phyloP scores from a whole-genome alignment of 495 filamentous ascomycete species.

The Antarctomyces pellizariae region DNA sequence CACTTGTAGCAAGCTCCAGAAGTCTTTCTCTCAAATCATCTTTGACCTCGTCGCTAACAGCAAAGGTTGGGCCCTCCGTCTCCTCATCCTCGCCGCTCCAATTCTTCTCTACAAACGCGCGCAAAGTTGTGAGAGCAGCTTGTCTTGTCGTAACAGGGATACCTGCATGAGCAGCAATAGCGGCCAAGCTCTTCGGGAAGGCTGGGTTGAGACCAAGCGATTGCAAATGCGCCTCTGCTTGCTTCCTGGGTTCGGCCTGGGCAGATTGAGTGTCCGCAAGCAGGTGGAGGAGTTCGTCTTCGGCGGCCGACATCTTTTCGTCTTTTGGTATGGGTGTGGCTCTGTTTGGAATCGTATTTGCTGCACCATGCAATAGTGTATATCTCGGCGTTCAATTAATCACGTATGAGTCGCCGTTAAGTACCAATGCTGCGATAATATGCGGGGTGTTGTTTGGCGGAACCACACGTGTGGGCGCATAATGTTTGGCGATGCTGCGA shows the following conservation, averaged over 20 bases:
- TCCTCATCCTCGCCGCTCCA: slow-evolving; percentile 36
- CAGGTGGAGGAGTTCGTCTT: slow-evolving; percentile 61
- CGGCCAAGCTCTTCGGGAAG: slow-evolving; percentile 53
- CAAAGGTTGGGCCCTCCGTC: slow-evolving; percentile 39
- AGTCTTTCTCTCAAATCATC: slow-evolving; percentile 41
- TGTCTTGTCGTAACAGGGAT: slow-evolving; percentile 56
- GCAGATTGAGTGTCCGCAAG: slow-evolving; percentile 58
- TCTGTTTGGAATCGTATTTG: background rate
- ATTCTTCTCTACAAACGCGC: slow-evolving; percentile 52
- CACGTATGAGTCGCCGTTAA: no score
- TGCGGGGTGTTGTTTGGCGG: no score
- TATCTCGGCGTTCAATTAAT: no score
- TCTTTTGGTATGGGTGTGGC: slow-evolving; percentile 10
- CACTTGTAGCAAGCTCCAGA: slow-evolving; percentile 52
- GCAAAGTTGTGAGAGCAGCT: slow-evolving; percentile 55
- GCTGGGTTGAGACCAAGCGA: slow-evolving; percentile 36
- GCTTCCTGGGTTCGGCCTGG: slow-evolving; percentile 41
- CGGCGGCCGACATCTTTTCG: no score
- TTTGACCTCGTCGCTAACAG: slow-evolving; percentile 43
- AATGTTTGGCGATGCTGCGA: no score
- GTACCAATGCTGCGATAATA: no score
- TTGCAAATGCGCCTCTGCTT: slow-evolving; percentile 56
- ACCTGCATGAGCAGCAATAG: slow-evolving; percentile 51
- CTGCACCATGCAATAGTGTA: no score
- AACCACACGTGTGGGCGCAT: no score